These are phyloP conservation scores for Tulasnella sp. DNA, from an alignment of 768 basidiomycete genomes.

Conservation along the genomic window DNA sequence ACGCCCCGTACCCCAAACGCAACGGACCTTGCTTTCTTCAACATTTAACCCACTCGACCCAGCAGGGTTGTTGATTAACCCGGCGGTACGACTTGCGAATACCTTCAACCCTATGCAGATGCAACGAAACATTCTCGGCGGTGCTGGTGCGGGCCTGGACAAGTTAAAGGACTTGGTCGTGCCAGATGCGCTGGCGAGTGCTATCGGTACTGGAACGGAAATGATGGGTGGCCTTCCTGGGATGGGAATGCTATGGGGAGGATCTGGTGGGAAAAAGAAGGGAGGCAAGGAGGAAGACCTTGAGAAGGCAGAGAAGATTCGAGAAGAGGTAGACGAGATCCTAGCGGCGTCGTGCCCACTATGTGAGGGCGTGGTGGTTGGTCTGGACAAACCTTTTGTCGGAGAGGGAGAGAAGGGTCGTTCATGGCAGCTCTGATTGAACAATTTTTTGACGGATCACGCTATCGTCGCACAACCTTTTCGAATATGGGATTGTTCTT, in stretches of 20 bases:
- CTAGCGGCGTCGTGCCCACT: constrained; percentile 84
- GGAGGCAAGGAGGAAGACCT: constrained; percentile 29
- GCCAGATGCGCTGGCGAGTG: constrained; percentile 81
- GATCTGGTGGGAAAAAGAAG: constrained; percentile 34
- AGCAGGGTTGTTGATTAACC: constrained; percentile 12
- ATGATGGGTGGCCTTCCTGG: constrained; percentile 19
- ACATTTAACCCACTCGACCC: constrained; percentile 42
- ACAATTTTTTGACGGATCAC: background rate
- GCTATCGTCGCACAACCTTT: too few species aligned
- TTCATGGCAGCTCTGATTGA: constrained; percentile 59
- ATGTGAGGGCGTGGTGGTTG: constrained; percentile 81
- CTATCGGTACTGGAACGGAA: constrained; percentile 42
- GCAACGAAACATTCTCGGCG: constrained; percentile 60
- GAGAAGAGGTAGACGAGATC: constrained; percentile 79
- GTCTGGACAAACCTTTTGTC: constrained; percentile 81
- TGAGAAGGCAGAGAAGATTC: constrained; percentile 58
- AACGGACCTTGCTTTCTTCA: constrained; percentile 64
- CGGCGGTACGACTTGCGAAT: constrained; percentile 15
- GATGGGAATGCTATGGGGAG: constrained; percentile 26
- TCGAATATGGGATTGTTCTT: too few species aligned
- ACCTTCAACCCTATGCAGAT: constrained; percentile 42
- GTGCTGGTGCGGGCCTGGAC: constrained; percentile 60
- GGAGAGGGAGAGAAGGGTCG: constrained; percentile 65
- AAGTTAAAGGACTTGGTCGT: constrained; percentile 83
- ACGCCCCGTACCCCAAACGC: constrained; percentile 38